These are phyloP conservation scores for Pilasporangium apinafurcum DNA, from an alignment of 352 stramenopile species.

Conservation along the genomic window DNA sequence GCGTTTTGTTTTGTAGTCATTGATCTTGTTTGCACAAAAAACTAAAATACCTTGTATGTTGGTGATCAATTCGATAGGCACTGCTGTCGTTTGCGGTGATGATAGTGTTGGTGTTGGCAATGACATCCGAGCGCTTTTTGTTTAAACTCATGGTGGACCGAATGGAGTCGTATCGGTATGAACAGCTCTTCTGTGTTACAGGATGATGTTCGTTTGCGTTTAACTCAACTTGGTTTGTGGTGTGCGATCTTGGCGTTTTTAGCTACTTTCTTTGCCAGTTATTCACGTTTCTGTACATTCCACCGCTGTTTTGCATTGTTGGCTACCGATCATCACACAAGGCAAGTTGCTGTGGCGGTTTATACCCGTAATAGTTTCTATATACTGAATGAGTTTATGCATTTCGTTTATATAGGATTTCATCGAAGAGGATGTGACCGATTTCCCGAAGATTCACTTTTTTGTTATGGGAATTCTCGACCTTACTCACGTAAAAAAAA, in stretches of 20 bases:
- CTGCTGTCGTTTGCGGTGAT: constrained; percentile 71
- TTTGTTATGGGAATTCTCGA: constrained; percentile 84
- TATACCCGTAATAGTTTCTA: not conserved
- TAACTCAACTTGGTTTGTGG: not conserved
- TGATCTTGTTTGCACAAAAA: not conserved
- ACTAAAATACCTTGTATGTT: not conserved
- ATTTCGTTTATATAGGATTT: constrained; percentile 50
- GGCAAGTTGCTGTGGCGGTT: constrained; percentile 14
- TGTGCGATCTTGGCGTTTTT: not conserved
- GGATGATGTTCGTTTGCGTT: not conserved
- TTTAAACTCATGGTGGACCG: constrained; percentile 88
- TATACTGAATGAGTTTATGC: not conserved
- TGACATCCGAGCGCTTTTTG: constrained; percentile 78
- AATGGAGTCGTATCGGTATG: constrained; percentile 85
- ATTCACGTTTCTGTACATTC: constrained; percentile 87
- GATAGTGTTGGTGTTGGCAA: constrained; percentile 62
- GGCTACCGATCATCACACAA: constrained; percentile 78
- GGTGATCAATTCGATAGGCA: constrained; percentile 36
- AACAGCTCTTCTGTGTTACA: not conserved
- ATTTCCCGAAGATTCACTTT: constrained; percentile 86
- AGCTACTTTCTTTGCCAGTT: constrained; percentile 86
- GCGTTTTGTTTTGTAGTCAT: not conserved
- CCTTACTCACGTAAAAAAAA: constrained; percentile 51
- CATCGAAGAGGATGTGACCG: constrained; percentile 75
- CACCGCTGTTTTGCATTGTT: constrained; percentile 81